Evolutionary conservation across 179 eudicot genomes (phyloP).

Genomic region (Kewa caespitosa): DNA sequence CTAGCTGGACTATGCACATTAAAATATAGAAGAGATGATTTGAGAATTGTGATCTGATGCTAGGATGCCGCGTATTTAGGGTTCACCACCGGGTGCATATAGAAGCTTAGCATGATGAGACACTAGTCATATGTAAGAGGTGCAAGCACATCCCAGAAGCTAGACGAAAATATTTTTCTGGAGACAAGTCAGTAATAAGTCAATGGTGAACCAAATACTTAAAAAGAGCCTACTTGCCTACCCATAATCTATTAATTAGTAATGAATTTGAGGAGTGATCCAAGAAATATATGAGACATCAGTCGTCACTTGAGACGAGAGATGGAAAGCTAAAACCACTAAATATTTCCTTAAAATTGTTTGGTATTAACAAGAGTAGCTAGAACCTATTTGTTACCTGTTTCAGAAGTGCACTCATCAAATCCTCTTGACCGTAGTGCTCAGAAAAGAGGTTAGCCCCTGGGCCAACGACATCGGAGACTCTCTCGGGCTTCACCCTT

Average conservation of each 20-base stretch:
- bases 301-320: not conserved
- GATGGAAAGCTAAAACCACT: constrained; percentile 1
- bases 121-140: not conserved
- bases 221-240: not conserved
- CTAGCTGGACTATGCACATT: not conserved
- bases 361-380: constrained; percentile 14
- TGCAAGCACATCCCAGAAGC: not conserved
- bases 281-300: not conserved
- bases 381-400: constrained; percentile 49
- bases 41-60: not conserved
- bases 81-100: not conserved
- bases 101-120: not conserved
- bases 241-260: not conserved
- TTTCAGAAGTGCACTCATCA: constrained; percentile 72
- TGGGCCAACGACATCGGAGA: constrained; percentile 42
- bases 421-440: constrained; percentile 68
- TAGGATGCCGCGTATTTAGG: not conserved
- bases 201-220: constrained; percentile 2
- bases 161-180: too few species aligned
- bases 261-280: not conserved
- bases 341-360: constrained; percentile 11
- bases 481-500: constrained; percentile 58
- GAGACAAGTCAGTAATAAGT: not conserved
- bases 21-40: not conserved
- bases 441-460: constrained; percentile 42